These are phyloP conservation scores for Toxicodendron radicans DNA, from an alignment of 345 rosid genomes.

Conservation along the genomic window DNA sequence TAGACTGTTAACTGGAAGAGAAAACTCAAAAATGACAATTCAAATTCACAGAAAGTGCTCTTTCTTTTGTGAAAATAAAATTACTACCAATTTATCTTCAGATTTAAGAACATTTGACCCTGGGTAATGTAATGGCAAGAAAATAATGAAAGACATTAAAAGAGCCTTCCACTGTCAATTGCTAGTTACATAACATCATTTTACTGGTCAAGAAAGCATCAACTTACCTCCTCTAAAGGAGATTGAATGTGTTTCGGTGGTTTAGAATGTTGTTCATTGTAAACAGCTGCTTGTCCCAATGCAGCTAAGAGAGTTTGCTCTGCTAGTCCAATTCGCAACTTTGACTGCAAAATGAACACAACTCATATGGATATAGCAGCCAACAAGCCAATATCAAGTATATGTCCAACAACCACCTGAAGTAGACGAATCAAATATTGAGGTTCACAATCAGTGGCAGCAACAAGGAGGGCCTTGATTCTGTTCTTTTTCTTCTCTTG, in stretches of 20 bases:
- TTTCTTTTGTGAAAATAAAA: slow-evolving; percentile 7
- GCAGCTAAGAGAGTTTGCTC: slow-evolving; percentile 91
- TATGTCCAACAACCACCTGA: slow-evolving; percentile 55
- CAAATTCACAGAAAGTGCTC: not conserved
- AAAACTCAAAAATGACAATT: slow-evolving; percentile 1
- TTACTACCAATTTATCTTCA: not conserved
- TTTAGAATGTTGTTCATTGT: slow-evolving; percentile 66
- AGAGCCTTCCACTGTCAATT: not conserved
- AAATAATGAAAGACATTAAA: not conserved
- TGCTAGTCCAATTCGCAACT: slow-evolving; percentile 78
- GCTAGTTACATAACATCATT: not conserved
- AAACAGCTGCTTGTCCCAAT: slow-evolving; percentile 87
- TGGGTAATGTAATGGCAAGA: not conserved
- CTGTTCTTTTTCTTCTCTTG: slow-evolving; percentile 90
- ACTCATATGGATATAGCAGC: slow-evolving; percentile 4
- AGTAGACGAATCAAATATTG: slow-evolving; percentile 87
- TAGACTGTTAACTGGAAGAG: slow-evolving; percentile 1
- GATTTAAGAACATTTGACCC: not conserved
- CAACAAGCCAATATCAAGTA: slow-evolving; percentile 2
- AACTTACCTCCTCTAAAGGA: slow-evolving; percentile 84
- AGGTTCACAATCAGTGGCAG: slow-evolving; percentile 95
- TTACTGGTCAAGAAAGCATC: not conserved
- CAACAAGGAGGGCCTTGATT: slow-evolving; percentile 91
- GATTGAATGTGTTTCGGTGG: slow-evolving; percentile 63
- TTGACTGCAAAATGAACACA: slow-evolving; percentile 47